Percentiles rank a stretch among this genome's conserved stretches.
phyloP scores from a whole-genome alignment of 192 early-diverging fungal genomes.

The Globomyces pollinis-pini region DNA sequence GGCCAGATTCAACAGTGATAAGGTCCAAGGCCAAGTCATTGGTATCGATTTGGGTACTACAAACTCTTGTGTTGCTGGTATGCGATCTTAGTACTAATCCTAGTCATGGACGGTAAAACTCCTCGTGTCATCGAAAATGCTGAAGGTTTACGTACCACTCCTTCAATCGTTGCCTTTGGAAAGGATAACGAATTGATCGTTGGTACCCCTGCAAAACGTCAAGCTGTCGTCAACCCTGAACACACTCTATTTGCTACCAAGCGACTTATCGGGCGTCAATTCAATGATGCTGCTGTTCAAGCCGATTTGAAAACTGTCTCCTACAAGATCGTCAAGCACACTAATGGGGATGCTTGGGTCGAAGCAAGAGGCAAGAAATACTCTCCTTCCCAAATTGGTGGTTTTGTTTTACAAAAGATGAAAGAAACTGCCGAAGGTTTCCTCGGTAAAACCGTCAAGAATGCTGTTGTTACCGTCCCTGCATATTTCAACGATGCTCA shows the following conservation, averaged over 20 bases:
- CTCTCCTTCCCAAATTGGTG: constrained; percentile 93
- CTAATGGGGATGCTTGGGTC: constrained; percentile 98
- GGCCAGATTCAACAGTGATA: constrained; percentile 30
- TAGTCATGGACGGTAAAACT: constrained; percentile 95
- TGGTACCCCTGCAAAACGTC: constrained; percentile 93
- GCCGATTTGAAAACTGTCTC: constrained; percentile 82
- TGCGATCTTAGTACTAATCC: background rate
- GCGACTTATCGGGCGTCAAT: constrained; percentile 93
- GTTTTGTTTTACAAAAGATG: constrained; percentile 97
- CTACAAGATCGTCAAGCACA: constrained; percentile 91
- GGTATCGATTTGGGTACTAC: constrained; percentile 99
- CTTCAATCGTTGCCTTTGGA: constrained; percentile 91
- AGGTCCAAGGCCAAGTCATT: constrained; percentile 76
- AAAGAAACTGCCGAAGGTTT: constrained; percentile 85
- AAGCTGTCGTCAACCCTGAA: constrained; percentile 97
- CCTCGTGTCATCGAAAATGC: constrained; percentile 96
- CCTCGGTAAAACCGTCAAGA: constrained; percentile 72
- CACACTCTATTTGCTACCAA: constrained; percentile 98
- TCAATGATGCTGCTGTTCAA: constrained; percentile 80
- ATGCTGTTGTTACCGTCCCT: constrained; percentile 94
- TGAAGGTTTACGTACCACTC: constrained; percentile 94
- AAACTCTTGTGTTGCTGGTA: constrained; percentile 94
- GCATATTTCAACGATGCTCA: constrained; percentile 98
- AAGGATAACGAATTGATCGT: constrained; percentile 96
- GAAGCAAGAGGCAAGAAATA: constrained; percentile 91